Base-by-base conservation (phyloP, 345 rosid genomes). In the Combretum micranthum region DNA sequence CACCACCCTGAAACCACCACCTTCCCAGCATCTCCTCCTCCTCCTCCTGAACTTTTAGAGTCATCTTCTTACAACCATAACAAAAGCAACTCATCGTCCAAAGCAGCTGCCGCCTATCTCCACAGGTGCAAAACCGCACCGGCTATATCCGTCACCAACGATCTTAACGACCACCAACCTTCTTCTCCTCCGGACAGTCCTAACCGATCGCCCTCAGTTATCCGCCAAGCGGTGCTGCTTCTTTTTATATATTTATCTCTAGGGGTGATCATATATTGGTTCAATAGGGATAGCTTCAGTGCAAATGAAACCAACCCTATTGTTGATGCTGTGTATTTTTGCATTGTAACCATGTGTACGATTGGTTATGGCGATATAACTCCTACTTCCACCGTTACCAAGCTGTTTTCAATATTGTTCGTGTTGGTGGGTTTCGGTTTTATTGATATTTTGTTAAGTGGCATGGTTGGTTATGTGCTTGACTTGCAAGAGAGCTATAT, bases 51-150 rank as follows among this genome's bases (percentile, higher is more conserved):
- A 65, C 8, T 64, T 64, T 62, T 42, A 2, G 64, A 61, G 15
- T 55, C 76, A 8, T 73, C 67, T 69, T 51, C 77, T 44, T 23
- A 75, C 7, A 71, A 71, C 9, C 68, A 69, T 20, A 73, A 69
- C 49, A 65, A 53, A 15, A 17, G 47, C 44, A 17, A 50, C 60
- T 16, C n/a, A 22, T 4, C 50, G 8, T 2, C 42, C 22, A 69
- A 53, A 21, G 57, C n/a, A n/a, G n/a, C n/a, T n/a, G n/a, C n/a
- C n/a, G n/a, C 52, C 42, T 58, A 68, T 59, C 80, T 72, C 46
- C 95, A 87, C 74, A 71, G 96, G 64, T 77, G 78, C 49, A 93
- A 79, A 66, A 85, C 96, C 0, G 96, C 96, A 3, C 94, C 99
- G 0, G 84, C 97, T 9, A 79, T 89, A 54, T 80, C 72, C 42